These are phyloP conservation scores for Citrus trifoliata DNA, from an alignment of 345 rosid genomes.

Conservation along the genomic window DNA sequence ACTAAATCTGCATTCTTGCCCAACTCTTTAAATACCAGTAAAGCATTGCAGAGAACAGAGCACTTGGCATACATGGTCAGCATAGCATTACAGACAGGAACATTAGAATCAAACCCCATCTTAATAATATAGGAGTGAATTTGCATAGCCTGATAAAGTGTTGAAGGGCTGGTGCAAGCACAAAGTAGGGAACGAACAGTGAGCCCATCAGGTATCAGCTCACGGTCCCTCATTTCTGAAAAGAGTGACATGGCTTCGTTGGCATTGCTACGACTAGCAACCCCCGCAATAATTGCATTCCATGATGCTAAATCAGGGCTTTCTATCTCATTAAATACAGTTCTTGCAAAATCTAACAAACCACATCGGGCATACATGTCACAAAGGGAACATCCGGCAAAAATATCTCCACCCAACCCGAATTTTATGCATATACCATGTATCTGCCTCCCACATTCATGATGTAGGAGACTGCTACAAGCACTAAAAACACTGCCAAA, in stretches of 20 bases:
- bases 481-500: no score
- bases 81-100: slow-evolving; percentile 50
- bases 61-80: slow-evolving; percentile 55
- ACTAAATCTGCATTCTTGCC: slow-evolving; percentile 40
- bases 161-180: slow-evolving; percentile 31
- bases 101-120: slow-evolving; percentile 34
- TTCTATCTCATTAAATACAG: slow-evolving; percentile 42
- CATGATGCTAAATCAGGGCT: slow-evolving; percentile 56
- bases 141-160: slow-evolving; percentile 42
- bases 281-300: slow-evolving; percentile 56
- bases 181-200: slow-evolving; percentile 45
- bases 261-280: slow-evolving; percentile 22
- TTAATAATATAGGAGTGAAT: slow-evolving; percentile 48
- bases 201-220: slow-evolving; percentile 40
- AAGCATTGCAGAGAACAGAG: slow-evolving; percentile 26
- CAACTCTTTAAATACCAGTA: slow-evolving; percentile 53
- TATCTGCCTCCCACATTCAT: no score
- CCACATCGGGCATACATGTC: no score
- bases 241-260: slow-evolving; percentile 38
- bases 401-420: no score
- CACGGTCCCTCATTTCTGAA: slow-evolving; percentile 36
- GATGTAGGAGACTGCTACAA: no score
- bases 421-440: no score
- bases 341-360: slow-evolving; percentile 39
- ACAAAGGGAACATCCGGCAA: no score